Conservation (phyloP, 1,284 basidiomycete species). For the Rhodotorula sp. region DNA sequence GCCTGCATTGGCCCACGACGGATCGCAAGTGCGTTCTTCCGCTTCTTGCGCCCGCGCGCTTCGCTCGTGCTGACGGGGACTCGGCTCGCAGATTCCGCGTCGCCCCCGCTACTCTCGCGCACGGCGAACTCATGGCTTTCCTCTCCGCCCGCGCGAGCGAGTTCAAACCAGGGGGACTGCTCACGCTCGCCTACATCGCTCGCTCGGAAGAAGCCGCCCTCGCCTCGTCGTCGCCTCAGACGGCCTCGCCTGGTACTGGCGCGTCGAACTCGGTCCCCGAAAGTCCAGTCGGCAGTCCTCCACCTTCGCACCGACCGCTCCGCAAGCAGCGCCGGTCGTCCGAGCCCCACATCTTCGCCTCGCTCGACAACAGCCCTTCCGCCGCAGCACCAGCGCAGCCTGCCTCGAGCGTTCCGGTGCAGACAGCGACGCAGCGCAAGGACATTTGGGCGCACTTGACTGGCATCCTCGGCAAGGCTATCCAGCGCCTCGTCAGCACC, state of each 20-base stretch:
- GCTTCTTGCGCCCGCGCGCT: background rate
- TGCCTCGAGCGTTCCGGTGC: background rate
- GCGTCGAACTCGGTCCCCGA: background rate
- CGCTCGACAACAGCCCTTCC: too few species aligned
- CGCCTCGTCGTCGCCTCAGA: constrained; percentile 10
- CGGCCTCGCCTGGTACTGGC: constrained; percentile 2
- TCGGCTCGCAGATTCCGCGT: constrained; percentile 19
- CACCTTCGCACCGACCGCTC: background rate
- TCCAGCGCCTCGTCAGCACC: constrained; percentile 51
- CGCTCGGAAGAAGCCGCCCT: constrained; percentile 44
- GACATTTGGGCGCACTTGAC: constrained; percentile 50
- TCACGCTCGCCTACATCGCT: constrained; percentile 49
- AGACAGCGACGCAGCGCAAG: constrained; percentile 9
- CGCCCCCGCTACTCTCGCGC: constrained; percentile 47
- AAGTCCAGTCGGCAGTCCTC: background rate
- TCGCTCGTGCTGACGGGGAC: background rate
- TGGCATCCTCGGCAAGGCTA: constrained; percentile 48
- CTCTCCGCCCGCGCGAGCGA: constrained; percentile 49
- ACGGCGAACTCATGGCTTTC: constrained; percentile 49
- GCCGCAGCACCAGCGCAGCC: background rate
- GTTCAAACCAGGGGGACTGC: constrained; percentile 49
- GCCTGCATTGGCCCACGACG: constrained; percentile 50
- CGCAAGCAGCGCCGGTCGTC: too few species aligned
- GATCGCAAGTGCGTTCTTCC: constrained; percentile 38
- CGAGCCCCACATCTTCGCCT: too few species aligned